Evolutionary conservation across 306 rosid genomes (phyloP), one percentile per base, ranked within the genome.

Genomic region (Fragaria nilgerrensis): DNA sequence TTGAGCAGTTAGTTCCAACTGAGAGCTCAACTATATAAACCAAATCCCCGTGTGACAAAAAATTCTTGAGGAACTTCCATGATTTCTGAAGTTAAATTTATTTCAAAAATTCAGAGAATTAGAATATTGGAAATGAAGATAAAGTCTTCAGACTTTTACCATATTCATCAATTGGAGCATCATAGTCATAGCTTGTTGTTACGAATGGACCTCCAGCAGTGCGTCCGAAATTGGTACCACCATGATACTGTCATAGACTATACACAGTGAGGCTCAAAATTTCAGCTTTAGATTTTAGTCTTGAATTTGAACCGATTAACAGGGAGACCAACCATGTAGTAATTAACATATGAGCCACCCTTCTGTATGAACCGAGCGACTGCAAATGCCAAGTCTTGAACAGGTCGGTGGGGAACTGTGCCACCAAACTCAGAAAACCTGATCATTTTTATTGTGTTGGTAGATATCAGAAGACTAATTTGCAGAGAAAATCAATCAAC

Each of bases 201-300:
- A 94, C 79, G 89, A 94, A 92, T 52, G 98, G 98, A 13, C 98
- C 98, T 52, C 98, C 98, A 79, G 98, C 95, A 41, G 96, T 86
- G 78, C 98, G 90, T 79, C 98, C 98, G 20, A 94, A 94, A 83
- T 94, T 94, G 67, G 98, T 94, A 87, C 98, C 98, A 85, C 98
- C 98, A 67, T 94, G 97, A 79, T 94, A 94, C 98, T 94, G 83
- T 69, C 76, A 88, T 61, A 75, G 71, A 74, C 71, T 81, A 79
- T 17, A 77, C 61, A 82, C 3, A 80, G 68, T 22, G 64, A 10
- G 37, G 47, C 68, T 74, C 80, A 63, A 75, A 29, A 11, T 10
- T 36, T 71, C 34, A 25, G 53, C 59, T 25, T 23, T 22, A 64
- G 8, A 72, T 27, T 52, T 72, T 25, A n/a, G 55, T 43, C 37